Conservation (phyloP, 345 rosid genomes). For the Acer yangbiense region DNA sequence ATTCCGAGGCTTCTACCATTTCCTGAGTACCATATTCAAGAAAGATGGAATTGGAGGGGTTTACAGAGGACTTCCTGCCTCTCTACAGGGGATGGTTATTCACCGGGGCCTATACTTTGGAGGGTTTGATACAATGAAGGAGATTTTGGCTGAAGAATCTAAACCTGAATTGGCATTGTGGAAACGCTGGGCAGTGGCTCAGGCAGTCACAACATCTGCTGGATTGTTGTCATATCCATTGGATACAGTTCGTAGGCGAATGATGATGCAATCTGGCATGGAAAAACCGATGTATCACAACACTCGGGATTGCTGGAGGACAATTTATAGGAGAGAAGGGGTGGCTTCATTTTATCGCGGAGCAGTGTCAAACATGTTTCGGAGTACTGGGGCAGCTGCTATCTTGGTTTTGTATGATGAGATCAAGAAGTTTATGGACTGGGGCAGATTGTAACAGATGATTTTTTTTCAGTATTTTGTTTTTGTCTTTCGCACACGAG, state of each 20-base stretch:
- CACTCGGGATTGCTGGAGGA: slow-evolving; percentile 87
- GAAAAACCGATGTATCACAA: slow-evolving; percentile 66
- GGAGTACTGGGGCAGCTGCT: slow-evolving; percentile 93
- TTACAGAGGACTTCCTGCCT: slow-evolving; percentile 91
- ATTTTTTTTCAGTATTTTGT: slow-evolving; percentile 15
- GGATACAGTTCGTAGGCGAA: slow-evolving; percentile 87
- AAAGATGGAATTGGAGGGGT: slow-evolving; percentile 85
- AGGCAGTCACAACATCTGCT: slow-evolving; percentile 84
- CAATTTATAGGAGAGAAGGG: slow-evolving; percentile 72
- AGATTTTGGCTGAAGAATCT: slow-evolving; percentile 58
- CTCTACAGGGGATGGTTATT: slow-evolving; percentile 81
- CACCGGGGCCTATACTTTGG: slow-evolving; percentile 92
- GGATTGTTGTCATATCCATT: slow-evolving; percentile 86
- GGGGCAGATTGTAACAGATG: slow-evolving; percentile 59
- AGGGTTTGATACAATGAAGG: slow-evolving; percentile 90
- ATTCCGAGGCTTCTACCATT: slow-evolving; percentile 80
- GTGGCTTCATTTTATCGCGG: slow-evolving; percentile 83
- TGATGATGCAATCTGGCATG: slow-evolving; percentile 97
- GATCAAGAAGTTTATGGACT: slow-evolving; percentile 79
- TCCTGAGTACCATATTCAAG: slow-evolving; percentile 62
- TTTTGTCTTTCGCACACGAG: slow-evolving; percentile 4
- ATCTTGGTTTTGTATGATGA: slow-evolving; percentile 89
- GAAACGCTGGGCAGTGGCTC: slow-evolving; percentile 91
- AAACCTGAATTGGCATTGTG: slow-evolving; percentile 64
- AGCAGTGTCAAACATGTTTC: slow-evolving; percentile 79